A percentile compares a stretch with the other conserved stretches of the same genome.
Conservation (phyloP, 2,329 filamentous ascomycete genomes). For the Apiospora koreana region DNA sequence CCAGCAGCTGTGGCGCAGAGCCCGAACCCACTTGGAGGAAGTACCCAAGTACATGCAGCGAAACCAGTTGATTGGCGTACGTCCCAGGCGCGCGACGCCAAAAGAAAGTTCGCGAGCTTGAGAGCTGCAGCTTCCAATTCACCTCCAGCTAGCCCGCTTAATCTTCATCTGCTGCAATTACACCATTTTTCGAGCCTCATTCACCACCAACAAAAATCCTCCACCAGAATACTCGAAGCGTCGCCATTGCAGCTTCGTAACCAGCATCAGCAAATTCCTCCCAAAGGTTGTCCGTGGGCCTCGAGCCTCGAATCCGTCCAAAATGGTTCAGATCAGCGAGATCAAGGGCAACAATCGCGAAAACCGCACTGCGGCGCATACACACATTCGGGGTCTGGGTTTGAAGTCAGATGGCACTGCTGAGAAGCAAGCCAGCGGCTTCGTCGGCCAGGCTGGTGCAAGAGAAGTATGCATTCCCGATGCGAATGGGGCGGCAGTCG, state of each 20-base stretch:
- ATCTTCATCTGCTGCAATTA: conserved; percentile 1
- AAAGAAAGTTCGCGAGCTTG: conserved; percentile 8
- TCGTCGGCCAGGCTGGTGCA: conserved; percentile 84
- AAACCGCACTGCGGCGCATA: conserved; percentile 94
- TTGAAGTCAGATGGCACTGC: conserved; percentile 83
- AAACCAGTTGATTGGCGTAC: background rate
- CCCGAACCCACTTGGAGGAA: background rate
- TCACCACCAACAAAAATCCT: background rate
- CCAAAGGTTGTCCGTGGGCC: background rate
- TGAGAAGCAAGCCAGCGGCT: conserved; percentile 77
- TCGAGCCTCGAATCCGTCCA: conserved; percentile 28
- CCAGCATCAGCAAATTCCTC: background rate
- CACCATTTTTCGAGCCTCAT: background rate
- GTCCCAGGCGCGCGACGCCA: background rate
- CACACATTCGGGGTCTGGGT: conserved; percentile 95
- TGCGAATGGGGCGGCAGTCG: background rate
- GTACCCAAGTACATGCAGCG: background rate
- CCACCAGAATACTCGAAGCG: background rate
- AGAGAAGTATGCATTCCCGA: conserved; percentile 67
- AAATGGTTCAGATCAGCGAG: conserved; percentile 89
- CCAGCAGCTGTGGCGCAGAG: background rate
- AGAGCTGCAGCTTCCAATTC: background rate
- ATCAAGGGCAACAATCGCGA: conserved; percentile 94
- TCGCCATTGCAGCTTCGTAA: background rate
- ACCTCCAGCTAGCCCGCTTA: conserved; percentile 3